These are phyloP conservation scores for Botrytis sinoallii DNA, from an alignment of 2,329 filamentous ascomycete species.

Conservation along the genomic window DNA sequence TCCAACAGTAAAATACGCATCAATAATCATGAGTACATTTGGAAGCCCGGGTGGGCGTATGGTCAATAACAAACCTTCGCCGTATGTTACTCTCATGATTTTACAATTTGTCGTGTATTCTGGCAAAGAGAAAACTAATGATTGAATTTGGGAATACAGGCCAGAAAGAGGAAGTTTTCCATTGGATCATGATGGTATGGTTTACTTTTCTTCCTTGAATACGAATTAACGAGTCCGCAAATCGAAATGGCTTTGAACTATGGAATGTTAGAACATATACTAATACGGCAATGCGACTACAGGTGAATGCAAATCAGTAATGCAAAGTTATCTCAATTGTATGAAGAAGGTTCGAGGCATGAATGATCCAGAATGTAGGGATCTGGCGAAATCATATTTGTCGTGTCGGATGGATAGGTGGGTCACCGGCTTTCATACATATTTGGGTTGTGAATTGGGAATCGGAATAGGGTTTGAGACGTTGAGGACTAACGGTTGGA, in stretches of 20 bases:
- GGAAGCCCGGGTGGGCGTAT: constrained; percentile 67
- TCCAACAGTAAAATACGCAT: not conserved
- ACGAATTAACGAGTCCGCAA: not conserved
- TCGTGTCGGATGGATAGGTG: constrained; percentile 93
- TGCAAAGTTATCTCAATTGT: constrained; percentile 80
- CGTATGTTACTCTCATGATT: constrained; percentile 48
- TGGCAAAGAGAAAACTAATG: not conserved
- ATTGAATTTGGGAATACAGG: constrained; percentile 43
- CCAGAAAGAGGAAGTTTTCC: constrained; percentile 93
- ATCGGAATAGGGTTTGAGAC: not conserved
- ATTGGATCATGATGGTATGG: constrained; percentile 82
- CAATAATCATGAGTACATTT: constrained; percentile 56
- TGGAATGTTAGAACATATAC: constrained; percentile 11
- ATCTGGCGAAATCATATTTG: constrained; percentile 84
- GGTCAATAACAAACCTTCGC: constrained; percentile 63
- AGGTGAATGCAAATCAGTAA: constrained; percentile 93
- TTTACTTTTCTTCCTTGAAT: not conserved
- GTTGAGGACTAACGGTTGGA: not conserved
- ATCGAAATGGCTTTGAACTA: not conserved
- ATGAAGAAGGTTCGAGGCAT: constrained; percentile 79
- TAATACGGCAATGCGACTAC: constrained; percentile 10
- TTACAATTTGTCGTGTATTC: constrained; percentile 7
- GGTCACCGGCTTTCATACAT: constrained; percentile 34
- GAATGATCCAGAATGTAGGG: constrained; percentile 82
- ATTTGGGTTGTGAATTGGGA: too few relatives aligned